phyloP scores from a whole-genome alignment of 2,329 filamentous ascomycete genomes.

The Phyllosticta paracitricarpa region DNA sequence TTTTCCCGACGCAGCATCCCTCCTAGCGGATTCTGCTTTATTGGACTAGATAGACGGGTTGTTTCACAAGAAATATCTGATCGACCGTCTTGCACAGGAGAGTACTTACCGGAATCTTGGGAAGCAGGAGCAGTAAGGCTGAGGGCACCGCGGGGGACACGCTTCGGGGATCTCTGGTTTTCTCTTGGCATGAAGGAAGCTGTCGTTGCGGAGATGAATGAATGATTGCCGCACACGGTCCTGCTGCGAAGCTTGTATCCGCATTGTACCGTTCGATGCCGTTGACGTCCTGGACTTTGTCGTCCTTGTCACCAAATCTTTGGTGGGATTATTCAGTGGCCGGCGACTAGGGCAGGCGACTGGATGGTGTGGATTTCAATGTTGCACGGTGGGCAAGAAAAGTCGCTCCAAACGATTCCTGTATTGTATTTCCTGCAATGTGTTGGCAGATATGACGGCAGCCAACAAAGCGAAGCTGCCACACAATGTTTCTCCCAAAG shows the following conservation, averaged over 20 bases:
- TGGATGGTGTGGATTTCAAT: no score
- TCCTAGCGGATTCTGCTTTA: background rate
- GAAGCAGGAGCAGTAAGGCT: background rate
- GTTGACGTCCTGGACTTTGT: no score
- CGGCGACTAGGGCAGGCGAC: no score
- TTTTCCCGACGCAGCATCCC: background rate
- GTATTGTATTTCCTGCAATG: background rate
- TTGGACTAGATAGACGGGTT: background rate
- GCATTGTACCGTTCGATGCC: no score
- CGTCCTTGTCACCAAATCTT: no score
- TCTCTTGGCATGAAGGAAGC: no score
- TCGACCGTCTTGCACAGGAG: background rate
- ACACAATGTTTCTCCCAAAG: background rate
- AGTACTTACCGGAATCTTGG: background rate
- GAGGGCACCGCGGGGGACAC: no score
- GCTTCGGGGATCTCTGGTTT: background rate
- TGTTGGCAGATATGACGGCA: background rate
- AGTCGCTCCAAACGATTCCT: background rate
- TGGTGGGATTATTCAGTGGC: no score
- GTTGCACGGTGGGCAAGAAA: background rate
- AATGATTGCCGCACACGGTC: no score
- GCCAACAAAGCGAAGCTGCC: background rate
- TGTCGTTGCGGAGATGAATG: no score
- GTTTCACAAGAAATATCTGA: background rate
- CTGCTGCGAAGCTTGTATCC: no score